phyloP scores from a whole-genome alignment of 495 filamentous ascomycete genomes.

The Annulohypoxylon stygium region DNA sequence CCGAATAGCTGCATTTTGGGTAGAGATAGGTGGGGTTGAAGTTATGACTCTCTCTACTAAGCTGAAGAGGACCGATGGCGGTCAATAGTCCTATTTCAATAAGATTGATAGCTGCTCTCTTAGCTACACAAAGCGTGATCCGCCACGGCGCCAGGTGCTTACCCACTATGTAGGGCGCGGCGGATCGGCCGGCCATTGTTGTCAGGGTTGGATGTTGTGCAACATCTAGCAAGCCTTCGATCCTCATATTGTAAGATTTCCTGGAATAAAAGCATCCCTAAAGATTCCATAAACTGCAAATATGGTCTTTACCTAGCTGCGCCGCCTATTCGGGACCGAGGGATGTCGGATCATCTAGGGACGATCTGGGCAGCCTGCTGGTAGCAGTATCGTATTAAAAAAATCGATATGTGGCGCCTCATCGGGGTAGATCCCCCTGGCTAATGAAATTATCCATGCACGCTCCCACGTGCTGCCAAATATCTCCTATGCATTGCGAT shows the following conservation, averaged over 20 bases:
- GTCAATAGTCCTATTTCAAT: not conserved
- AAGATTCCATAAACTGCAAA: not conserved
- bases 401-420: constrained; percentile 21
- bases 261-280: constrained; percentile 9
- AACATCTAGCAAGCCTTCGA: constrained; percentile 14
- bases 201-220: constrained; percentile 14
- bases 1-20: constrained; percentile 27
- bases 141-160: constrained; percentile 15
- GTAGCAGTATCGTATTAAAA: constrained; percentile 28
- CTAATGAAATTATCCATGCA: constrained; percentile 32
- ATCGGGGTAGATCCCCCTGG: constrained; percentile 21
- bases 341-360: constrained; percentile 15
- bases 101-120: constrained; percentile 4
- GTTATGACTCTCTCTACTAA: not conserved
- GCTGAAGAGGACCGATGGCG: not conserved
- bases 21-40: not conserved
- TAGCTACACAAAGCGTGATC: constrained; percentile 14
- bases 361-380: not conserved
- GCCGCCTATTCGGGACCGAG: constrained; percentile 38
- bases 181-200: constrained; percentile 14
- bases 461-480: constrained; percentile 32
- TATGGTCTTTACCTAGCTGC: constrained; percentile 28
- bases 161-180: constrained; percentile 33
- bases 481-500: constrained; percentile 27
- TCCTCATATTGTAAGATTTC: constrained; percentile 24